These are phyloP conservation scores for Amoeboaphelidium protococcarum DNA, from an alignment of 371 early-diverging fungal species.

Conservation along the genomic window DNA sequence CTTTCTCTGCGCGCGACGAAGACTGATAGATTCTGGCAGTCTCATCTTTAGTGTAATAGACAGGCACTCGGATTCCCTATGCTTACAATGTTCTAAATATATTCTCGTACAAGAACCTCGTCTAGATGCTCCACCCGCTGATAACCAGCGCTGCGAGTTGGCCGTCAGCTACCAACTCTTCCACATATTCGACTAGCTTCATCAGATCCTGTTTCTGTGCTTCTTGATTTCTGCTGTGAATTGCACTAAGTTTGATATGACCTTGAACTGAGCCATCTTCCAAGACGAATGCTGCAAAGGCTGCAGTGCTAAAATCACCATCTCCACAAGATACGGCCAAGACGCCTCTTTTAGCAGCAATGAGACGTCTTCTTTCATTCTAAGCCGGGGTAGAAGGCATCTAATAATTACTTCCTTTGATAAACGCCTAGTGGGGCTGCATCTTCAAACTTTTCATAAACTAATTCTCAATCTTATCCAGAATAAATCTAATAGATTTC, in stretches of 20 bases:
- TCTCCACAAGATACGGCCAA: neutral
- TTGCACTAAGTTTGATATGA: neutral
- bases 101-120: conserved; percentile 23
- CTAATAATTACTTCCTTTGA: too few relatives aligned
- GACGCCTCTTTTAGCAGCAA: too few relatives aligned
- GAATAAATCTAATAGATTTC: too few relatives aligned
- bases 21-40: conserved; percentile 55
- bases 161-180: too few relatives aligned
- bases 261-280: neutral
- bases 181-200: neutral
- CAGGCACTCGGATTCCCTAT: conserved; percentile 7
- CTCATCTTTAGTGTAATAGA: conserved; percentile 55
- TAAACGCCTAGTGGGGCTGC: too few relatives aligned
- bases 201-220: neutral
- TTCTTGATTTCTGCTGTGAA: neutral
- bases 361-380: too few relatives aligned
- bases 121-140: conserved; percentile 23
- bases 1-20: conserved; percentile 36
- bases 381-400: too few relatives aligned
- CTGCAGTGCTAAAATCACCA: neutral
- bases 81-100: neutral
- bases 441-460: too few relatives aligned
- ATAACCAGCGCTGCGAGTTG: too few relatives aligned
- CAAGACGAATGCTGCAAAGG: neutral
- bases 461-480: too few relatives aligned